phyloP scores from a whole-genome alignment of 805 yeast species.

The Candida sanyiensis region DNA sequence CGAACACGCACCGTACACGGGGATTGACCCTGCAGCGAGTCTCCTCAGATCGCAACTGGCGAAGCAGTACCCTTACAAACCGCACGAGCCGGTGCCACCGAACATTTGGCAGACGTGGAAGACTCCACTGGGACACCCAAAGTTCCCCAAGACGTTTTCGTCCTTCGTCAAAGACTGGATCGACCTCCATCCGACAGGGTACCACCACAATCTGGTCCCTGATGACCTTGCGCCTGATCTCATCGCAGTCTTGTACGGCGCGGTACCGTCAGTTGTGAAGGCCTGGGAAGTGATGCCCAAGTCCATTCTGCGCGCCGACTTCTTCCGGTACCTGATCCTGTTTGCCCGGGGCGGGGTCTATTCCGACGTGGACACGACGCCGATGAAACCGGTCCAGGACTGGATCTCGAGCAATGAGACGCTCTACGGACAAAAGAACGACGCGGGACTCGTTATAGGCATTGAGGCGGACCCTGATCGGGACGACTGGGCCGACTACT shows the following conservation, averaged over 20 bases:
- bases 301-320: constrained; percentile 83
- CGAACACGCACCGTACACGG: neutral
- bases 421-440: constrained; percentile 15
- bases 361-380: constrained; percentile 82
- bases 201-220: constrained; percentile 52
- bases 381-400: constrained; percentile 60
- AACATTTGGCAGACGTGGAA: constrained; percentile 96
- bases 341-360: constrained; percentile 92
- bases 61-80: constrained; percentile 71
- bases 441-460: constrained; percentile 80
- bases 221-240: constrained; percentile 61
- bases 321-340: constrained; percentile 80
- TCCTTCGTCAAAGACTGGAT: constrained; percentile 60
- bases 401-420: constrained; percentile 61
- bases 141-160: constrained; percentile 30
- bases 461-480: constrained; percentile 97
- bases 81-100: constrained; percentile 59
- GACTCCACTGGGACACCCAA: constrained; percentile 44
- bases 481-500: constrained; percentile 90
- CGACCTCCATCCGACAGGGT: constrained; percentile 46
- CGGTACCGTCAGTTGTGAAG: constrained; percentile 69
- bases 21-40: neutral
- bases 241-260: constrained; percentile 49
- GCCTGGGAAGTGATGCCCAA: constrained; percentile 79
- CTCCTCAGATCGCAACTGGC: constrained; percentile 43